These are phyloP conservation scores for Diutina sp. DNA, from an alignment of 1,139 yeast species.

Conservation along the genomic window DNA sequence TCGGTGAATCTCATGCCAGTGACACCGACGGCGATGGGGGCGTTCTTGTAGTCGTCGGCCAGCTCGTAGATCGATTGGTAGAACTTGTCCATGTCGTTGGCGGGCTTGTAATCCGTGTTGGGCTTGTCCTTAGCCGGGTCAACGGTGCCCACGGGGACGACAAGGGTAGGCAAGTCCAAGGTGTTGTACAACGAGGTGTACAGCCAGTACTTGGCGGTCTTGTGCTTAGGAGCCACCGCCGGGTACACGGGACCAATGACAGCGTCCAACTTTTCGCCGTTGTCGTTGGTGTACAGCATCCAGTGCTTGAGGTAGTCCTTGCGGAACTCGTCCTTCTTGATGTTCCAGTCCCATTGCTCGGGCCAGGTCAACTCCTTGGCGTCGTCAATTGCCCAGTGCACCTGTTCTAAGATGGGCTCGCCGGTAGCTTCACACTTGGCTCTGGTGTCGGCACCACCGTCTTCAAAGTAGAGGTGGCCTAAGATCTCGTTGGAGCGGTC, in stretches of 20 bases:
- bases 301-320: constrained; percentile 11
- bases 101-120: constrained; percentile 5
- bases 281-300: constrained; percentile 3
- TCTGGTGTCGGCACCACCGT: constrained; percentile 13
- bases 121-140: constrained; percentile 8
- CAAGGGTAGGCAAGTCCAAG: constrained; percentile 13
- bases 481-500: constrained; percentile 8
- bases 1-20: constrained; percentile 12
- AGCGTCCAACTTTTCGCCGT: constrained; percentile 7
- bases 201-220: constrained; percentile 12
- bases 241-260: constrained; percentile 12
- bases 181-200: constrained; percentile 13
- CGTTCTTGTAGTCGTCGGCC: constrained; percentile 9
- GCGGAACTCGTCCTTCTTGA: constrained; percentile 11
- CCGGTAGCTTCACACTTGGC: constrained; percentile 8
- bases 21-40: constrained; percentile 10
- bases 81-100: constrained; percentile 7
- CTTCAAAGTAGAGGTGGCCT: constrained; percentile 11
- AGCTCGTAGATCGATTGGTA: constrained; percentile 8
- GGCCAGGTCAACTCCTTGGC: constrained; percentile 5
- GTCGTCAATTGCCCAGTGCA: constrained; percentile 10
- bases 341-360: constrained; percentile 11
- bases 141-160: constrained; percentile 8
- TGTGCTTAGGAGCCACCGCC: constrained; percentile 12
- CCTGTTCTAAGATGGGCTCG: constrained; percentile 12